Conservation (phyloP, 2,329 filamentous ascomycete species). For the Leptographium wingfieldii region DNA sequence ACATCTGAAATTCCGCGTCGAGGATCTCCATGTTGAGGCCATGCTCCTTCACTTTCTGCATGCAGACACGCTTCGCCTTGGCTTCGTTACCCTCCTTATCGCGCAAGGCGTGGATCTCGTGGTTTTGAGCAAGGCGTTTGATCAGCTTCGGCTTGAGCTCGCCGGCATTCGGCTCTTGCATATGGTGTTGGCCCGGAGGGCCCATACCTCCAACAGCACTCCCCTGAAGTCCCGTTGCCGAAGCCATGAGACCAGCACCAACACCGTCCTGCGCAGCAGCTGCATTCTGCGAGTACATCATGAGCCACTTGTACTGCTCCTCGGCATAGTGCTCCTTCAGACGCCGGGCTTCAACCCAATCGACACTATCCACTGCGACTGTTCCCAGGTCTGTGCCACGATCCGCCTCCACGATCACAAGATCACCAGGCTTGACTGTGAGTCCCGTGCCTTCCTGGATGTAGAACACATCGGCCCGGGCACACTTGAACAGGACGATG, state of each 20-base stretch:
- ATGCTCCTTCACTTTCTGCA: slow-evolving; percentile 92
- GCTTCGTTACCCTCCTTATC: slow-evolving; percentile 98
- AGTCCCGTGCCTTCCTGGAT: slow-evolving; percentile 92
- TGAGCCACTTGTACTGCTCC: slow-evolving; percentile 95
- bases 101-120: slow-evolving; percentile 77
- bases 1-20: slow-evolving; percentile 98
- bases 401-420: slow-evolving; percentile 96
- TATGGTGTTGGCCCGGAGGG: slow-evolving; percentile 57
- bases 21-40: slow-evolving; percentile 92
- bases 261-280: slow-evolving; percentile 47
- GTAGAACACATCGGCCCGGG: slow-evolving; percentile 90
- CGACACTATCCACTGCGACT: slow-evolving; percentile 76
- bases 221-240: slow-evolving; percentile 49
- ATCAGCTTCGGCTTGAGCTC: slow-evolving; percentile 95
- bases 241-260: slow-evolving; percentile 49
- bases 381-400: slow-evolving; percentile 91
- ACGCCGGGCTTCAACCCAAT: slow-evolving; percentile 77
- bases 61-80: slow-evolving; percentile 91
- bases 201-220: slow-evolving; percentile 70
- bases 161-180: slow-evolving; percentile 55
- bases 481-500: slow-evolving; percentile 94
- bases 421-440: slow-evolving; percentile 77
- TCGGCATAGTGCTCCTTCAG: slow-evolving; percentile 84
- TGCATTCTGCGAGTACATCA: slow-evolving; percentile 90
- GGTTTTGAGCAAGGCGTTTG: slow-evolving; percentile 81